These are phyloP conservation scores for Mycena maculata DNA, from an alignment of 768 basidiomycete species.

Conservation along the genomic window DNA sequence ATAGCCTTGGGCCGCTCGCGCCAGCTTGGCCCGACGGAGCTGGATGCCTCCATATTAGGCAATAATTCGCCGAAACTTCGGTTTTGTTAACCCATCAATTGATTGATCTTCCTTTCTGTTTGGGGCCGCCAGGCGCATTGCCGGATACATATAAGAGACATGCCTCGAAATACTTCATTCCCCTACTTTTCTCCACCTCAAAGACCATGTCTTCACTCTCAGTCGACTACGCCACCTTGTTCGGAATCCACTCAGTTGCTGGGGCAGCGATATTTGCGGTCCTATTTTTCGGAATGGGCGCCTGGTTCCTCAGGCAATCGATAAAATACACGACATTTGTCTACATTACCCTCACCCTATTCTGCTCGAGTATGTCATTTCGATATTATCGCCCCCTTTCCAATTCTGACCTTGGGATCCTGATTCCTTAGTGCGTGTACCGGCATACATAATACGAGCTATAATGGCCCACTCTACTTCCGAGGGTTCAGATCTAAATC, in stretches of 20 bases:
- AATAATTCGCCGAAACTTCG: background rate
- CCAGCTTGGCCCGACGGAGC: background rate
- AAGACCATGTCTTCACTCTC: slow-evolving; percentile 8
- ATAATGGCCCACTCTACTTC: slow-evolving; percentile 46
- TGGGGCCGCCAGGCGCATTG: background rate
- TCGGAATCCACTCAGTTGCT: slow-evolving; percentile 49
- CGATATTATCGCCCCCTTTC: background rate
- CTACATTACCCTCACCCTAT: slow-evolving; percentile 47
- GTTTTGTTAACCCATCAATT: too few relatives aligned
- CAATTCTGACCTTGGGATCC: background rate
- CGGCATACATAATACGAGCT: slow-evolving; percentile 55
- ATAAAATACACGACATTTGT: slow-evolving; percentile 49
- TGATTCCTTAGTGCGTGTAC: slow-evolving; percentile 49
- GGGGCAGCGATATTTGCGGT: slow-evolving; percentile 51
- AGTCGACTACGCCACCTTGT: slow-evolving; percentile 45
- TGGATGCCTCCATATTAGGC: background rate
- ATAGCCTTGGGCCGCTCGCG: slow-evolving; percentile 17
- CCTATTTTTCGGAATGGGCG: slow-evolving; percentile 46
- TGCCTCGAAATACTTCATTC: background rate
- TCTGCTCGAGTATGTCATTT: slow-evolving; percentile 53
- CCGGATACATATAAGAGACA: background rate
- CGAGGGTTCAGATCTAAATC: slow-evolving; percentile 44
- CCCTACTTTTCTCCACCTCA: background rate
- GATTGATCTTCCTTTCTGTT: too few relatives aligned
- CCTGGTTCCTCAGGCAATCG: slow-evolving; percentile 46